These are phyloP conservation scores for Carex scoparia DNA, from an alignment of 176 grass and related monocot genomes.

Conservation along the genomic window DNA sequence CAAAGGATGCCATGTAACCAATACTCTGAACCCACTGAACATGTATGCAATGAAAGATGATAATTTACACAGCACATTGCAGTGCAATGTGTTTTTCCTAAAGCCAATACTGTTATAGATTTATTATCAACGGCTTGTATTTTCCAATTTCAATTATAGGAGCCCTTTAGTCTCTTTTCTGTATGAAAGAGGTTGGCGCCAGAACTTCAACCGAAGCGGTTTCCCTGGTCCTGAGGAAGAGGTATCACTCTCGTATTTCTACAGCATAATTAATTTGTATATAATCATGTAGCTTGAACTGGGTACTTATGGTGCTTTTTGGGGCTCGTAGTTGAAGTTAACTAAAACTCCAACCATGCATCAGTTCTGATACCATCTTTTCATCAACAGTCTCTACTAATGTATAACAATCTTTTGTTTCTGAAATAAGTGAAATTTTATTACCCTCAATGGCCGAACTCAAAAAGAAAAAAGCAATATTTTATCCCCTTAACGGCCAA, in stretches of 20 bases:
- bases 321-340: background rate
- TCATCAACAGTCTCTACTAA: background rate
- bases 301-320: background rate
- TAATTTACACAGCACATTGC: background rate
- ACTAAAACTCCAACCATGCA: background rate
- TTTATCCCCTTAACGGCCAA: background rate
- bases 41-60: background rate
- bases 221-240: conserved; percentile 95
- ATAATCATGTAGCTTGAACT: background rate
- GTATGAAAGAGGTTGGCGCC: conserved; percentile 96
- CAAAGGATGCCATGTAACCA: background rate
- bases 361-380: background rate
- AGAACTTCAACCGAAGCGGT: conserved; percentile 82
- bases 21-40: background rate
- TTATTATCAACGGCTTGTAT: background rate
- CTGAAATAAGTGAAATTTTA: background rate
- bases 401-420: background rate
- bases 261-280: background rate
- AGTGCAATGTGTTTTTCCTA: background rate
- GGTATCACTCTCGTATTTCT: conserved; percentile 31
- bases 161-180: conserved; percentile 77
- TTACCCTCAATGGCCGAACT: background rate
- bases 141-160: conserved; percentile 32
- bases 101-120: background rate
- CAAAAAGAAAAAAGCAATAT: background rate